A percentile compares a stretch with the other conserved stretches of the same genome.
These are phyloP conservation scores for Saccharum spontaneum DNA, from an alignment of 176 grass and related monocot species.

Conservation along the genomic window DNA sequence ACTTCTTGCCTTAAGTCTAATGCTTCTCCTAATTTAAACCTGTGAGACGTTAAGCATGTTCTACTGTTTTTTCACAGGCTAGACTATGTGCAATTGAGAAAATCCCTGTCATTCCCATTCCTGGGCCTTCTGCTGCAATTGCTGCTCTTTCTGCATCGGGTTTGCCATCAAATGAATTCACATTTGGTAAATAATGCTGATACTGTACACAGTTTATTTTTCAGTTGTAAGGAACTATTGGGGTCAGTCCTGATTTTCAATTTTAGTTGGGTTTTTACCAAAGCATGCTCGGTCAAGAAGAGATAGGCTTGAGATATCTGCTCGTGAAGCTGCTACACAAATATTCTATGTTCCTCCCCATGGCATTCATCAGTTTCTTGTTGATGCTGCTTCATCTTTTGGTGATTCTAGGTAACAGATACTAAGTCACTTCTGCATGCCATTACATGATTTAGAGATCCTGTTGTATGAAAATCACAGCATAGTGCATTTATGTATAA, in stretches of 20 bases:
- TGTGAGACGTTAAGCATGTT: slow-evolving; percentile 19
- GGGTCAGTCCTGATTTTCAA: slow-evolving; percentile 27
- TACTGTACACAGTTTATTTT: slow-evolving; percentile 16
- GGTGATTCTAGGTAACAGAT: slow-evolving; percentile 63
- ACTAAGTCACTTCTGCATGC: neutral
- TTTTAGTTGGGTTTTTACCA: slow-evolving; percentile 94
- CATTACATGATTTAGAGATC: neutral
- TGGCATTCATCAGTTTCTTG: slow-evolving; percentile 81
- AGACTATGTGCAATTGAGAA: slow-evolving; percentile 74
- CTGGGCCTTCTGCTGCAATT: slow-evolving; percentile 75
- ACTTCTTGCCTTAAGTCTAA: neutral
- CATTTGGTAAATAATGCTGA: slow-evolving; percentile 65
- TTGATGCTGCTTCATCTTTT: slow-evolving; percentile 68
- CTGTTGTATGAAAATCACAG: neutral
- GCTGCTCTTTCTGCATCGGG: slow-evolving; percentile 93
- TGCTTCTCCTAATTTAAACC: neutral
- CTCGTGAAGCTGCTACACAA: slow-evolving; percentile 77
- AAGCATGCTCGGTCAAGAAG: slow-evolving; percentile 75
- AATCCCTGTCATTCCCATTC: slow-evolving; percentile 80
- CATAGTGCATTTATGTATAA: neutral
- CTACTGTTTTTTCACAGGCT: slow-evolving; percentile 54
- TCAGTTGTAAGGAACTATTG: neutral
- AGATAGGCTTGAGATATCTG: slow-evolving; percentile 70
- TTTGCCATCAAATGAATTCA: slow-evolving; percentile 83
- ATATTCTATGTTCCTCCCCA: slow-evolving; percentile 95